Conservation (phyloP, 129 eudicot species). For the Arctium minus region DNA sequence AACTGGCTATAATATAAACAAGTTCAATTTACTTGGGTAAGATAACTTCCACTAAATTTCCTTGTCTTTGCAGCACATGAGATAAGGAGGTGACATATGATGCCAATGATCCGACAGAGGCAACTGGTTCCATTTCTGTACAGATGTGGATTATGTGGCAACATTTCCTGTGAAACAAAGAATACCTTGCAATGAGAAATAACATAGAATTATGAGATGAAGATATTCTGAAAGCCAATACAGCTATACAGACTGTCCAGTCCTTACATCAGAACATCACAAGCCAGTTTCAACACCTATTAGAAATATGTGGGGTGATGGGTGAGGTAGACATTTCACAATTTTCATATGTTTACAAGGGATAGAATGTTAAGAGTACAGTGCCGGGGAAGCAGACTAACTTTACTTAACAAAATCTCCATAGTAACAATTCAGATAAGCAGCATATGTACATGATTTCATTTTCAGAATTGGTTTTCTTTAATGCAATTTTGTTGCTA, state of each 20-base stretch:
- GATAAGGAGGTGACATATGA: conserved; percentile 65
- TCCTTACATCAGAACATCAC: too few species aligned
- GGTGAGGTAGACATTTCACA: too few species aligned
- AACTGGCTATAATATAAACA: not conserved
- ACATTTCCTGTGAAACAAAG: conserved; percentile 39
- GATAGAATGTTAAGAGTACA: too few species aligned
- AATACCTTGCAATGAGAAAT: not conserved
- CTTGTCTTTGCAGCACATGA: conserved; percentile 53
- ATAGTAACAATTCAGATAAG: too few species aligned
- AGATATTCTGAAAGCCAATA: not conserved
- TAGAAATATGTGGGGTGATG: too few species aligned
- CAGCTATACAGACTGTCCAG: not conserved
- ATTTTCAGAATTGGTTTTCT: too few species aligned
- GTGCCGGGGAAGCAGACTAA: too few species aligned
- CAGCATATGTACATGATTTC: too few species aligned
- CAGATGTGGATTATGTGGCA: conserved; percentile 64
- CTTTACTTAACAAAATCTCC: too few species aligned
- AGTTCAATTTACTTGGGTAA: conserved; percentile 56
- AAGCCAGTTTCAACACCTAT: too few species aligned
- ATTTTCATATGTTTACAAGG: too few species aligned
- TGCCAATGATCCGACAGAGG: conserved; percentile 64
- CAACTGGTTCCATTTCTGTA: conserved; percentile 78
- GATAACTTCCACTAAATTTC: conserved; percentile 70
- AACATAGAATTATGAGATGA: not conserved
- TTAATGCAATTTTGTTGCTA: too few species aligned